These are phyloP conservation scores for Cydonia oblonga DNA, from an alignment of 331 rosid species.

Conservation along the genomic window DNA sequence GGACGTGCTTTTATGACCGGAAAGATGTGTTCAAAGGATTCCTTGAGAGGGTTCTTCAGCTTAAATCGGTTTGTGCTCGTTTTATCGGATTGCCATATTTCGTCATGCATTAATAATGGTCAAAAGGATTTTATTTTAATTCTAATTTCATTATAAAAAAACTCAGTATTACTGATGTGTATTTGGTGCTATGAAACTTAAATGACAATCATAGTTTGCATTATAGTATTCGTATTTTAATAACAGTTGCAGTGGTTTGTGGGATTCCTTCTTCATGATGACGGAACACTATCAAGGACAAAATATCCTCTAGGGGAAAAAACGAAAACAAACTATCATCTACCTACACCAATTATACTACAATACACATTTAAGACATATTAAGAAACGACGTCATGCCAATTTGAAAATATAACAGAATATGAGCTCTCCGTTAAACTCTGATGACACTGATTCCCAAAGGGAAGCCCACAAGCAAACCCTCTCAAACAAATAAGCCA, in stretches of 20 bases:
- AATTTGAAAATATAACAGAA: not conserved
- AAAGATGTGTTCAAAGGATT: slow-evolving; percentile 68
- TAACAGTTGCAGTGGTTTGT: not conserved
- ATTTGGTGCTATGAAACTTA: not conserved
- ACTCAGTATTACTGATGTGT: not conserved
- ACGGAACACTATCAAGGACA: not conserved
- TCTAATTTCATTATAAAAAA: not conserved
- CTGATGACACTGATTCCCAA: not conserved
- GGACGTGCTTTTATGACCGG: slow-evolving; percentile 80
- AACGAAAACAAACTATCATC: not conserved
- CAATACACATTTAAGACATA: not conserved
- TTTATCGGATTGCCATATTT: not conserved
- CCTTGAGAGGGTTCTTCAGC: slow-evolving; percentile 73
- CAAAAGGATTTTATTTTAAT: not conserved
- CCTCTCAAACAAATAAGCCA: not conserved
- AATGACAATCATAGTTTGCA: not conserved
- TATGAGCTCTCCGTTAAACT: not conserved
- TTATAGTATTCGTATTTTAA: not conserved
- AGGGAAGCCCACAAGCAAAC: not conserved
- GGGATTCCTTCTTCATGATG: not conserved
- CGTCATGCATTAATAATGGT: not conserved
- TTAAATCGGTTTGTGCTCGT: slow-evolving; percentile 57
- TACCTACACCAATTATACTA: not conserved
- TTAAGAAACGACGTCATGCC: not conserved
- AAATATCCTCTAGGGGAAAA: not conserved